Evolutionary conservation across 305 asterid genomes (phyloP), one percentile per base, ranked within the genome.

Genomic region (Andrographis paniculata): DNA sequence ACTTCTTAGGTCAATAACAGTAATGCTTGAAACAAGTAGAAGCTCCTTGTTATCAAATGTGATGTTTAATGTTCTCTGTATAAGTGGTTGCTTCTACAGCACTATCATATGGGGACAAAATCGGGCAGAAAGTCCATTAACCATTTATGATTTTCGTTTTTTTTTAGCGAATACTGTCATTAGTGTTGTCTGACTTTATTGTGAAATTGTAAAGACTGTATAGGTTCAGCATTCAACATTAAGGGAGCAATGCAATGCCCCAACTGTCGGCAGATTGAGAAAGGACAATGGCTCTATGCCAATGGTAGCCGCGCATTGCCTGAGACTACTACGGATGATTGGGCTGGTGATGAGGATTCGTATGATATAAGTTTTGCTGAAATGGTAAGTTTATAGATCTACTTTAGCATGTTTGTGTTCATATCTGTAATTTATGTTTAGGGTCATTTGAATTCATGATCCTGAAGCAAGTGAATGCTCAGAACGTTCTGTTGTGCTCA

Each of bases 211-310:
- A 24, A 24, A 83, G 94, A 79, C 69, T 83, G 94, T 78, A 83
- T 83, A 50, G 94, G 94, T 55, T 83, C 94, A 15, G 94, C 94
- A 53, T 86, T 86, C 65, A 86, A 86, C 59, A 35, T 57, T 15
- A 82, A 86, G 66, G 95, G 94, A 59, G 77, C 82, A 38, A 86
- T 86, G 95, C 92, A 82, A 72, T 86, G 95, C 56, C 95, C 94
- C 50, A 86, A 86, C 72, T 86, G 95, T 65, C 82, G 95, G 45
- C 77, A 86, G 64, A 71, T 75, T 62, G 95, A 86, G 75, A 82
- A 77, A 73, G 94, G 95, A 15, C 94, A 73, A 51, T 86, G 95
- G 95, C 83, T 82, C 35, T 86, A 66, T 67, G 85, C 92, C 15
- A 75, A 62, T 64, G 92, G 95, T 39, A 46, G 78, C 59, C 88